Evolutionary conservation across 2,329 filamentous ascomycete species (phyloP).

Genomic region (Alternaria sp.): DNA sequence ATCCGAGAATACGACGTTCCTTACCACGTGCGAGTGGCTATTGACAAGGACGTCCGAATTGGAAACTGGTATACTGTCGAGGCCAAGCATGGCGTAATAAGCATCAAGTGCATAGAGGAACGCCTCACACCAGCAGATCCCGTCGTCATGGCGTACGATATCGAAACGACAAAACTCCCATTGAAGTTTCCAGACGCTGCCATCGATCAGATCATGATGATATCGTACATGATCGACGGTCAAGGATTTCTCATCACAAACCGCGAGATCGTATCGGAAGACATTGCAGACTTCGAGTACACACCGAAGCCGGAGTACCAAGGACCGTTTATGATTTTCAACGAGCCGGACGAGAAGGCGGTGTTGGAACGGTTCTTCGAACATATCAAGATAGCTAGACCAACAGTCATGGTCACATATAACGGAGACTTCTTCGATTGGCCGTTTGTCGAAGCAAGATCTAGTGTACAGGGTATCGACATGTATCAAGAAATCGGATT

Average conservation of each 20-base stretch:
- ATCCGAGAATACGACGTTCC: slow-evolving; percentile 99
- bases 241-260: slow-evolving; percentile 98
- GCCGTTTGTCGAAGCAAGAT: slow-evolving; percentile 95
- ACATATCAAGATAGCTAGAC: slow-evolving; percentile 92
- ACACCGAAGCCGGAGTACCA: slow-evolving; percentile 96
- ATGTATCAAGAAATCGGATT: slow-evolving; percentile 99
- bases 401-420: slow-evolving; percentile 99
- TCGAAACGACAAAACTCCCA: slow-evolving; percentile 94
- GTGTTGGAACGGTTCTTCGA: slow-evolving; percentile 91
- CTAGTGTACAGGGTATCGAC: slow-evolving; percentile 93
- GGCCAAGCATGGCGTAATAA: slow-evolving; percentile 87
- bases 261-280: slow-evolving; percentile 95
- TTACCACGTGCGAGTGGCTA: slow-evolving; percentile 98
- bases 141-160: slow-evolving; percentile 99
- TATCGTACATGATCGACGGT: slow-evolving; percentile 99
- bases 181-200: slow-evolving; percentile 96
- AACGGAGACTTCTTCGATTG: slow-evolving; percentile 99
- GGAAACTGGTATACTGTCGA: slow-evolving; percentile 98
- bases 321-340: slow-evolving; percentile 97
- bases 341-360: slow-evolving; percentile 91
- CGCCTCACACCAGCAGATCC: slow-evolving; percentile 91
- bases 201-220: slow-evolving; percentile 99
- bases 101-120: slow-evolving; percentile 85
- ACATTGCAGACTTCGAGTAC: slow-evolving; percentile 98
- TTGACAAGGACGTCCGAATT: slow-evolving; percentile 94